Evolutionary conservation across 257 asterid species (phyloP), one percentile per base, ranked within the genome.

Genomic region (Lithospermum erythrorhizon): DNA sequence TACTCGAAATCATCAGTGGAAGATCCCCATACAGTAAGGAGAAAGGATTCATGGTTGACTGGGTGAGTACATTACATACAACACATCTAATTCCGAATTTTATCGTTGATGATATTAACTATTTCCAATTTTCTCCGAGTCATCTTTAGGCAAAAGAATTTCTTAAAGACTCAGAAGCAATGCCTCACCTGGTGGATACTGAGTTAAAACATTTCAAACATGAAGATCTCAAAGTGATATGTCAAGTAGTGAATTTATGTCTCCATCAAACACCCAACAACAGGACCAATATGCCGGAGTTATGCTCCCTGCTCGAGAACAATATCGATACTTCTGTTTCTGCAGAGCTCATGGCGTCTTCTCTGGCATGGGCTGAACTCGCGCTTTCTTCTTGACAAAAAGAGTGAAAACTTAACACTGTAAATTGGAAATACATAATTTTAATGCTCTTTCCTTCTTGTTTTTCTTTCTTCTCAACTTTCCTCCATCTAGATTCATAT

Each of bases 341-440:
- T 2, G 86, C 86, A 2, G 95, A 89, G 74, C 76, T 93, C 59
- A 76, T 75, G 72, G 85, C 85, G 1, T 83, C 99, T 5, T 84
- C 95, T 55, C 69, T 93, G 70, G 99, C 95, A 10, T 87, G 96
- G 96, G 95, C 99, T 2, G 97, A 89, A 68, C 95, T 93, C 25
- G 89, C 89, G 0, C 97, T 93, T 54, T 81, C 94, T 11, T 78
- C 93, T 4, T 93, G 70, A 78, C 67, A 48, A 15, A 22, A 18
- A 55, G 27, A 24, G 56, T 7, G 29, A 24, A 56, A 55, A 14
- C 9, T 41, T 56, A 56, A 56, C 60, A 56, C 32, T 56, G 41
- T 56, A 56, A 24, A 56, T 56, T 23, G 57, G 24, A 53, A 53
- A 53, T 19, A 53, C 57, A 18, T 8, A 18, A 53, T 19, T 19